Conservation (phyloP, 2,329 filamentous ascomycete genomes). For the Colletotrichum scovillei region DNA sequence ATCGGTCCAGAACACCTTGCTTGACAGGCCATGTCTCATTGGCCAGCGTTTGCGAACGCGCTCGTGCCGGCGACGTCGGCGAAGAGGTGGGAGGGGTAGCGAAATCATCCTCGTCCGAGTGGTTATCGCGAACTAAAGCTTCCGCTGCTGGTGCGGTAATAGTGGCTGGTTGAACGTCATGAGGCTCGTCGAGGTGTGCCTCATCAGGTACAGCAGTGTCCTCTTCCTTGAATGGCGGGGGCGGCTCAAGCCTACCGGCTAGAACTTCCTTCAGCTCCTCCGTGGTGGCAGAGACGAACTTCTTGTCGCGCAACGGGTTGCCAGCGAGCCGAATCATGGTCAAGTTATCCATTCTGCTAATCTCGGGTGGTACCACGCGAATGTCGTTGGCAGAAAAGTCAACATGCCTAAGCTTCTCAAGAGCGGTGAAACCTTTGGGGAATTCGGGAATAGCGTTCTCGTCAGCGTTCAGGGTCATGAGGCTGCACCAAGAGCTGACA, state of each 20-base stretch:
- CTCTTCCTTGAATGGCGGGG: conserved; percentile 53
- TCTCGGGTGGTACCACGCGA: conserved; percentile 76
- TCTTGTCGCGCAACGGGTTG: conserved; percentile 92
- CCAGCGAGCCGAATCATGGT: conserved; percentile 81
- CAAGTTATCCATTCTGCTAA: conserved; percentile 83
- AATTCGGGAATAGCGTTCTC: conserved; percentile 83
- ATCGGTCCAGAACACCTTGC: conserved; percentile 74
- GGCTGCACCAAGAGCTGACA: conserved; percentile 77
- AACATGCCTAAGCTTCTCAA: conserved; percentile 77
- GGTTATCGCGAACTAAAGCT: conserved; percentile 54
- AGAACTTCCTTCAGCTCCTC: conserved; percentile 84
- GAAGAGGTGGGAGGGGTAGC: conserved; percentile 68
- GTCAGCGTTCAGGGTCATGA: conserved; percentile 80
- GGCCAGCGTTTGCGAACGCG: conserved; percentile 59
- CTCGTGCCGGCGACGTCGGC: conserved; percentile 60
- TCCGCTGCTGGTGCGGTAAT: conserved; percentile 25
- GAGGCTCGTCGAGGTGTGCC: conserved; percentile 39
- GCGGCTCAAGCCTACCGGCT: conserved; percentile 72
- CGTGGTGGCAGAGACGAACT: conserved; percentile 82
- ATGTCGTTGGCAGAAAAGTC: conserved; percentile 92
- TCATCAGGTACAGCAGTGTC: conserved; percentile 37
- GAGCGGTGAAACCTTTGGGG: conserved; percentile 78
- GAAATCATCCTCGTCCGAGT: conserved; percentile 66
- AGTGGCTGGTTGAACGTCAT: conserved; percentile 13
- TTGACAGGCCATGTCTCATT: conserved; percentile 66